Evolutionary conservation across 805 yeast species (phyloP), one percentile per base, ranked within the genome.

Genomic region (Komagataella pseudopastoris): DNA sequence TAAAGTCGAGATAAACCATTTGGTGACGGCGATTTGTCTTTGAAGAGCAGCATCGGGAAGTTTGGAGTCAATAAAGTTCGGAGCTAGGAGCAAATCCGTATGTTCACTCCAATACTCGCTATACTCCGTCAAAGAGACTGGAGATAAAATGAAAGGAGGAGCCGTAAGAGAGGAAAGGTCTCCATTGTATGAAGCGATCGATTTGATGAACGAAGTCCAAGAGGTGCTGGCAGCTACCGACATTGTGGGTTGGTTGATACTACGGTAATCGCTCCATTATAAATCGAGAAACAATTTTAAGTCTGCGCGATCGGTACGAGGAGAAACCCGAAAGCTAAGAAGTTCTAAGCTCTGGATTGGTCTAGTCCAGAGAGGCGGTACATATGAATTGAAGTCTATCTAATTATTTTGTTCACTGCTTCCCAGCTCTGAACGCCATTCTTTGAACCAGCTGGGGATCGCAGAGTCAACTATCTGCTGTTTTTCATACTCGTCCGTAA

Each of bases 91-190:
- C 56, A 89, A 73, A 55, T 87, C 91, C 20, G 90, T 89, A 62
- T 88, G 91, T 63, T 90, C 96, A 48, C 89, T 88, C 97, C 99
- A 93, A 70, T 88, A 93, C 66, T 88, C 91, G 20, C 96, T 85
- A 68, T 87, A 93, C 71, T 93, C 99, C 39, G 80, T 80, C 59
- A 88, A 74, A 2, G 97, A 90, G 5, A 86, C 83, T 22, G 96
- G 88, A 3, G 96, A 88, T 56, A 93, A 74, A 57, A 93, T 93
- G 70, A 91, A 93, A 6, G 98, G 97, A 17, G 99, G 99, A 3
- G 99, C 99, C 2, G 99, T 90, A 62, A 93, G 71, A 3, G 96
- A 81, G 17, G 96, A 88, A 56, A 93, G 72, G 64, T 93, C 99
- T 47, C 96, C 96, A 59, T 89, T 88, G 68, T 88, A 91, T 3